Conservation (phyloP, 331 rosid genomes). For the Quercus lobata region DNA sequence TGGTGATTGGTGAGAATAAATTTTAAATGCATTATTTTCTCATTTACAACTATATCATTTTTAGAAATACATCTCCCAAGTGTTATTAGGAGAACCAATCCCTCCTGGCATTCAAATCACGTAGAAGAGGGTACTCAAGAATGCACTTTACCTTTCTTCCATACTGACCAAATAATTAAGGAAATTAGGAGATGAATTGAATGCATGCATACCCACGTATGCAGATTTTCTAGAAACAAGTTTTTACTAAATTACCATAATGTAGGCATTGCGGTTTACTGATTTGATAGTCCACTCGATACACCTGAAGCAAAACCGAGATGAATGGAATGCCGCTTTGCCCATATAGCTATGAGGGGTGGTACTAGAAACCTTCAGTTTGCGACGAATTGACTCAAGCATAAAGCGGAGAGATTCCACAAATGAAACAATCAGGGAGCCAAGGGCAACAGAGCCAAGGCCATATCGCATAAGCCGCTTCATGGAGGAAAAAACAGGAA, state of each 20-base stretch:
- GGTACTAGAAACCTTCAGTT: slow-evolving; percentile 56
- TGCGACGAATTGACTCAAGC: slow-evolving; percentile 88
- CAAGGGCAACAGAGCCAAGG: slow-evolving; percentile 90
- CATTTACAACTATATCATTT: neutral
- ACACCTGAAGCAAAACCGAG: slow-evolving; percentile 58
- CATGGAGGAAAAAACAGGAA: slow-evolving; percentile 89
- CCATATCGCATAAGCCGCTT: slow-evolving; percentile 71
- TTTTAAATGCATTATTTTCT: neutral
- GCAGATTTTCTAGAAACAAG: neutral
- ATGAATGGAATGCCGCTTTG: slow-evolving; percentile 48
- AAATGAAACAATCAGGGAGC: slow-evolving; percentile 81
- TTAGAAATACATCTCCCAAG: neutral
- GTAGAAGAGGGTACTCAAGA: neutral
- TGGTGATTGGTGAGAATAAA: neutral
- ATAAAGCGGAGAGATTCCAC: slow-evolving; percentile 85
- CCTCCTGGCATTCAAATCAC: neutral
- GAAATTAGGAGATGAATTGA: neutral
- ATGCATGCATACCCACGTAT: neutral
- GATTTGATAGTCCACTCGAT: slow-evolving; percentile 88
- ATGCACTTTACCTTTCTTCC: neutral
- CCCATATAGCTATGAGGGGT: slow-evolving; percentile 58
- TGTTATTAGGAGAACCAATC: neutral
- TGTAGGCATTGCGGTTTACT: slow-evolving; percentile 89
- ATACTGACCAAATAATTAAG: neutral
- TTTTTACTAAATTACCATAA: slow-evolving; percentile 59